Evolutionary conservation across 2,329 filamentous ascomycete species (phyloP).

Genomic region (Fusarium praegraminearum): DNA sequence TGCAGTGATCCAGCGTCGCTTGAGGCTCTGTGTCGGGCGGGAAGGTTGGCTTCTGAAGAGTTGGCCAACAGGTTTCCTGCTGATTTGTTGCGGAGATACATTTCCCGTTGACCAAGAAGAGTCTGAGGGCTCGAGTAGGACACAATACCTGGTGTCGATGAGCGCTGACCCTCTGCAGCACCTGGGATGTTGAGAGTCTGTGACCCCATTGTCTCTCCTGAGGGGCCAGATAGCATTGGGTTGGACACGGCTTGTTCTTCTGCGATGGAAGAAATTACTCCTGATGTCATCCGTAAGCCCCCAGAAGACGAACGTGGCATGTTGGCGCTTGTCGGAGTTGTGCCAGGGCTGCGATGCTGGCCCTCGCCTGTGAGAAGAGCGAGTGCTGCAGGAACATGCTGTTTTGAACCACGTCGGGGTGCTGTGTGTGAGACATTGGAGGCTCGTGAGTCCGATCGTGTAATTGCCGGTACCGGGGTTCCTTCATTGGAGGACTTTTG

Average conservation of each 20-base stretch:
- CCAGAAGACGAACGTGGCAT: slow-evolving; percentile 42
- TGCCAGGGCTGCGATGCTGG: slow-evolving; percentile 40
- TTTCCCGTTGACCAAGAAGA: slow-evolving; percentile 67
- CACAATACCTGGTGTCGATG: slow-evolving; percentile 59
- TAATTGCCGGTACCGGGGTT: slow-evolving; percentile 51
- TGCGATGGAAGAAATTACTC: slow-evolving; percentile 56
- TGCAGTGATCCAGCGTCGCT: slow-evolving; percentile 59
- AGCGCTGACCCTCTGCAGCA: slow-evolving; percentile 43
- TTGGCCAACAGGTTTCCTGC: slow-evolving; percentile 54
- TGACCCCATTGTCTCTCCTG: slow-evolving; percentile 16
- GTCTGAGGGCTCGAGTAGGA: slow-evolving; percentile 67
- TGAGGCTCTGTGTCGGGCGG: slow-evolving; percentile 46
- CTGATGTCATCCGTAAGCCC: slow-evolving; percentile 46
- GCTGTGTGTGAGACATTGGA: slow-evolving; percentile 41
- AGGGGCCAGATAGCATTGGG: slow-evolving; percentile 35
- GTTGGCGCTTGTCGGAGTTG: slow-evolving; percentile 33
- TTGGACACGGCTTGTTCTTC: slow-evolving; percentile 54
- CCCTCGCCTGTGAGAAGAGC: slow-evolving; percentile 44
- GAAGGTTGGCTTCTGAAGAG: slow-evolving; percentile 46
- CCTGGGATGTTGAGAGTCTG: slow-evolving; percentile 41
- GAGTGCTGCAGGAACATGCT: slow-evolving; percentile 42
- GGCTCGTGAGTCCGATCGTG: slow-evolving; percentile 48
- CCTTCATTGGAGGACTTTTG: slow-evolving; percentile 71
- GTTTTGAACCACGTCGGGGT: slow-evolving; percentile 37
- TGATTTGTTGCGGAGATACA: slow-evolving; percentile 65